A percentile compares a stretch with the other conserved stretches of the same genome.
These are phyloP conservation scores for Hemileccinum impolitum DNA, from an alignment of 768 basidiomycete genomes.

Conservation along the genomic window DNA sequence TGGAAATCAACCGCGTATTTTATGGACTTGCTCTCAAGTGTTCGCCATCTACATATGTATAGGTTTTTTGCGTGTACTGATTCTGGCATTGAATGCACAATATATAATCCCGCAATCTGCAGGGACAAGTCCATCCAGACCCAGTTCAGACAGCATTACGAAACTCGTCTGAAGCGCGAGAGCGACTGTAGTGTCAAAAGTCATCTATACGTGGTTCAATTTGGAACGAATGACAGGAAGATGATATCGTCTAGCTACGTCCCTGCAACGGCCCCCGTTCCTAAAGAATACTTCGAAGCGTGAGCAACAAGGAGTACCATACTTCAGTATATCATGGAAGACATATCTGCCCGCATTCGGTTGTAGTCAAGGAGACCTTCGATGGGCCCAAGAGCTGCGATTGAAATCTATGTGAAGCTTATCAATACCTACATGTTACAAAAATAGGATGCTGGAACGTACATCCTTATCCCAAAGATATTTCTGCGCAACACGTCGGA, in stretches of 20 bases:
- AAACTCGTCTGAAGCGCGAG: too few relatives aligned
- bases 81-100: background rate
- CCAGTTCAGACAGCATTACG: too few relatives aligned
- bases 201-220: constrained; percentile 19
- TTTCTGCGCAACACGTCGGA: constrained; percentile 92
- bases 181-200: constrained; percentile 7
- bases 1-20: too few relatives aligned
- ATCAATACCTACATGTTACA: constrained; percentile 3
- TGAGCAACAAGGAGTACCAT: background rate
- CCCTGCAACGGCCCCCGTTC: background rate
- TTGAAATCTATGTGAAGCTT: constrained; percentile 53
- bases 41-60: constrained; percentile 15
- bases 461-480: constrained; percentile 98
- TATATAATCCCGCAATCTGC: too few relatives aligned
- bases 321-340: constrained; percentile 67
- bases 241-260: constrained; percentile 22
- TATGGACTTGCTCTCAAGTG: background rate
- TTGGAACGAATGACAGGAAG: constrained; percentile 18
- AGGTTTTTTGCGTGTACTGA: constrained; percentile 13
- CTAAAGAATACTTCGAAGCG: background rate
- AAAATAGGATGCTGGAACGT: constrained; percentile 28
- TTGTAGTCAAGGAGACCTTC: constrained; percentile 96
- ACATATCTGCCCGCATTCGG: constrained; percentile 81
- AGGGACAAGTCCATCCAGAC: too few relatives aligned
- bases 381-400: constrained; percentile 85